phyloP scores from a whole-genome alignment of 164 flowering plant species.

The Berberis vulgaris region DNA sequence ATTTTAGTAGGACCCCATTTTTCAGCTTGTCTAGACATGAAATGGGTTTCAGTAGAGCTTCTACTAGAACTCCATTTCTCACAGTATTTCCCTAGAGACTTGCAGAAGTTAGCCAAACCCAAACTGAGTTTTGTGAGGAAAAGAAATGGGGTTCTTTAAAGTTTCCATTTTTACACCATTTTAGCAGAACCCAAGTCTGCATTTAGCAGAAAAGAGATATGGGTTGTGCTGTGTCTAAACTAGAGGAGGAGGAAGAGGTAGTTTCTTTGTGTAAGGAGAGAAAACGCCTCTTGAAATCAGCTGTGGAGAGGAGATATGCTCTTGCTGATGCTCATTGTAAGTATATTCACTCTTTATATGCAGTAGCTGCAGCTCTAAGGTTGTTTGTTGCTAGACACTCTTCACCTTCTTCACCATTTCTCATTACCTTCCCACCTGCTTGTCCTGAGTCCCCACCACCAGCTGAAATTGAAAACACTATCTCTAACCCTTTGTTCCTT shows the following conservation, averaged over 20 bases:
- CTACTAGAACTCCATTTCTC: slow-evolving; percentile 1
- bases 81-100: not conserved
- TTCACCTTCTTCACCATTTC: slow-evolving; percentile 30
- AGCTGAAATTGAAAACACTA: slow-evolving; percentile 31
- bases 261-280: slow-evolving; percentile 36
- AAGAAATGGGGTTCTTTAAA: slow-evolving; percentile 7
- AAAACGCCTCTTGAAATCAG: slow-evolving; percentile 34
- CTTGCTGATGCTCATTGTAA: slow-evolving; percentile 44
- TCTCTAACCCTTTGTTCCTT: slow-evolving; percentile 55
- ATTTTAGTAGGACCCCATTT: slow-evolving; percentile 5
- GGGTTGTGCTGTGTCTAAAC: slow-evolving; percentile 37
- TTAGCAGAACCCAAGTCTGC: not conserved
- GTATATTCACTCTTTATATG: slow-evolving; percentile 34
- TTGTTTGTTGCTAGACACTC: slow-evolving; percentile 42
- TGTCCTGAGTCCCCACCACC: slow-evolving; percentile 14
- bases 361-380: slow-evolving; percentile 38
- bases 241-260: slow-evolving; percentile 30
- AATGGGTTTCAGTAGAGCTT: slow-evolving; percentile 3
- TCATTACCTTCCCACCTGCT: slow-evolving; percentile 27
- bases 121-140: slow-evolving; percentile 1
- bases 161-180: slow-evolving; percentile 1
- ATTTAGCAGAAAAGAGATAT: slow-evolving; percentile 10
- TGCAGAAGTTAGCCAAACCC: not conserved
- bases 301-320: slow-evolving; percentile 31
- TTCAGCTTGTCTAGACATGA: not conserved